Evolutionary conservation across 2,329 filamentous ascomycete species (phyloP), one percentile per base, ranked within the genome.

Genomic region (Tolypocladium album): DNA sequence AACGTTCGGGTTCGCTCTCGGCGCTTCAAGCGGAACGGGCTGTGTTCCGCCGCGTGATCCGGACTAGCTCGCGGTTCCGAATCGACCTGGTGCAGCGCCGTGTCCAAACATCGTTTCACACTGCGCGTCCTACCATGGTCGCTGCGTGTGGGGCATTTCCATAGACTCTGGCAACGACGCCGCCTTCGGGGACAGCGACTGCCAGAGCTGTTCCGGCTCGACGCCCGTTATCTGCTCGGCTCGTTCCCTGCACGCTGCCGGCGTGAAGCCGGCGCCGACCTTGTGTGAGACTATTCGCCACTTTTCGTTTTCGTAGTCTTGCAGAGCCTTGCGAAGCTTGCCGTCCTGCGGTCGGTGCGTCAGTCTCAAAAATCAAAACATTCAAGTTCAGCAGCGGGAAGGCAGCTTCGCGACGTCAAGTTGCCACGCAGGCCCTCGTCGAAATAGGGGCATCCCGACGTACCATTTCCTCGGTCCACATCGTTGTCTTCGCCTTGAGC

Each of bases 401-500:
- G 17, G 9, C 22, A 42, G 17, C n/a, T 27, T 39, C 12, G 36
- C 36, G 36, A 38, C 11, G 36, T 38, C 36, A 38, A 12, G 36
- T 12, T 8, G 42, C 11, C 36, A 38, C 20, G 11, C 20, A 12
- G 9, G 3, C 42, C 9, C n/a, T 22, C 3, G 4, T 27, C 27
- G 45, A 12, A 15, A 50, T 3, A n/a, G 27, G 27, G 47, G 27
- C 27, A 12, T n/a, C 55, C 24, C 36, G 36, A 56, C 87, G 77
- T 80, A 96, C 92, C 79, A 90, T 94, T 70, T 96, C 92, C 65
- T 95, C 90, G 57, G 89, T 95, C 92, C 92, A 97, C 68, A 91
- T 85, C 15, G 90, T 95, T 45, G 89, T 92, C 78, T 96, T 96
- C 17, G 91, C 92, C 76, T 96, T 96, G 58, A 96, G 79, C 75